Percentiles rank a stretch among this genome's conserved stretches.
Evolutionary conservation across 306 rosid genomes (phyloP).

Genomic region (Luffa acutangula): DNA sequence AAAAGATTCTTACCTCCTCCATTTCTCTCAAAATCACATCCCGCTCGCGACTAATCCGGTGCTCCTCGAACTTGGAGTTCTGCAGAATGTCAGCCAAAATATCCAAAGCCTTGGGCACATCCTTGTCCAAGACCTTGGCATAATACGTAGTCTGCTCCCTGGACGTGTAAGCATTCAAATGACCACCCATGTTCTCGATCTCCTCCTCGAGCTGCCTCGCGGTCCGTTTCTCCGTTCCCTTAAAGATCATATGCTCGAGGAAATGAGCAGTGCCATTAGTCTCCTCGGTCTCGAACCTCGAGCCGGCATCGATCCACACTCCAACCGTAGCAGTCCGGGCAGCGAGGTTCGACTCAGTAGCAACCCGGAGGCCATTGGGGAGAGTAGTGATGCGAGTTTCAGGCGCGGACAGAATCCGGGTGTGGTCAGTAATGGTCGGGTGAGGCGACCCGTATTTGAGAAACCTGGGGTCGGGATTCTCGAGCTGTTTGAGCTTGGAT

Average conservation of each 20-base stretch:
- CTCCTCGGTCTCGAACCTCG: conserved; percentile 87
- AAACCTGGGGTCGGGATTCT: conserved; percentile 79
- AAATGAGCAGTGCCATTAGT: conserved; percentile 87
- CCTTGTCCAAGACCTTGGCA: conserved; percentile 55
- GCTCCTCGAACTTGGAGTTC: conserved; percentile 67
- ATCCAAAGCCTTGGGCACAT: conserved; percentile 64
- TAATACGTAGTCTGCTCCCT: conserved; percentile 89
- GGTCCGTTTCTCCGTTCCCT: conserved; percentile 74
- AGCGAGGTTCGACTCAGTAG: conserved; percentile 69
- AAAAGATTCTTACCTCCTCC: conserved; percentile 61
- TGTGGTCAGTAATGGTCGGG: conserved; percentile 50
- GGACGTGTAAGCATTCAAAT: conserved; percentile 80
- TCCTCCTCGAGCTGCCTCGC: conserved; percentile 72
- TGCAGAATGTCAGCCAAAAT: conserved; percentile 78
- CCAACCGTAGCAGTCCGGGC: conserved; percentile 73
- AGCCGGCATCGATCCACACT: conserved; percentile 91
- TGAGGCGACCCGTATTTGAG: conserved; percentile 81
- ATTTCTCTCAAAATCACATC: conserved; percentile 85
- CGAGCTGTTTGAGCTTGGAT: conserved; percentile 49
- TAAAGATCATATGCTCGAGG: conserved; percentile 92
- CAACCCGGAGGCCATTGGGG: conserved; percentile 77
- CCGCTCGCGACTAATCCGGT: conserved; percentile 62
- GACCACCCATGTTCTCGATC: conserved; percentile 97
- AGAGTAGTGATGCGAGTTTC: conserved; percentile 80
- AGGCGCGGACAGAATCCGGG: conserved; percentile 67